phyloP scores from a whole-genome alignment of 257 asterid species.

The Capsicum rhomboideum region DNA sequence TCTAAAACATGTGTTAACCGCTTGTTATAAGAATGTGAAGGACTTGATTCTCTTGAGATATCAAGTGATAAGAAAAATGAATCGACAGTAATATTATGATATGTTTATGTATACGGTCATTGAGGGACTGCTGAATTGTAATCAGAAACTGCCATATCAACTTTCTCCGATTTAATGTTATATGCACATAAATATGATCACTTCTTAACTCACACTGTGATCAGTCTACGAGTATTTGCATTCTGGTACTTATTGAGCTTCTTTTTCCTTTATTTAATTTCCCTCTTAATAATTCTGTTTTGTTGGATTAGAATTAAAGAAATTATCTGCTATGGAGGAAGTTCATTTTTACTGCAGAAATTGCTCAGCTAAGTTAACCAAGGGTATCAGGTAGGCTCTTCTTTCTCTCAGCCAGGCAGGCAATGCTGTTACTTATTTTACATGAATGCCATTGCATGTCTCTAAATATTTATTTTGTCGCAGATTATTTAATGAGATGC shows the following conservation, averaged over 20 bases:
- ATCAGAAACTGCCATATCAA: background rate
- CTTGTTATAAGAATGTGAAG: background rate
- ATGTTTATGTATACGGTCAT: background rate
- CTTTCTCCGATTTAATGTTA: background rate
- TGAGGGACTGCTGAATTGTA: background rate
- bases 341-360: slow-evolving; percentile 78
- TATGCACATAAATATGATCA: background rate
- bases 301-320: slow-evolving; percentile 48
- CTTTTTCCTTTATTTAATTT: background rate
- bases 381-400: slow-evolving; percentile 51
- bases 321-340: slow-evolving; percentile 55
- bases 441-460: background rate
- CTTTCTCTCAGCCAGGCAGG: background rate
- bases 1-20: background rate
- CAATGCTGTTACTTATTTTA: background rate
- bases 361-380: slow-evolving; percentile 67
- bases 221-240: background rate
- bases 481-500: slow-evolving; percentile 75
- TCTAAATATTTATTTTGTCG: background rate
- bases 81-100: background rate
- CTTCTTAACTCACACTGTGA: background rate
- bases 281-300: slow-evolving; percentile 2
- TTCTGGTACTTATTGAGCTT: background rate
- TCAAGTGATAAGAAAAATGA: background rate
- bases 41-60: background rate